Evolutionary conservation across 371 early-diverging fungal genomes (phyloP).

Genomic region (Saksenaea oblongispora): DNA sequence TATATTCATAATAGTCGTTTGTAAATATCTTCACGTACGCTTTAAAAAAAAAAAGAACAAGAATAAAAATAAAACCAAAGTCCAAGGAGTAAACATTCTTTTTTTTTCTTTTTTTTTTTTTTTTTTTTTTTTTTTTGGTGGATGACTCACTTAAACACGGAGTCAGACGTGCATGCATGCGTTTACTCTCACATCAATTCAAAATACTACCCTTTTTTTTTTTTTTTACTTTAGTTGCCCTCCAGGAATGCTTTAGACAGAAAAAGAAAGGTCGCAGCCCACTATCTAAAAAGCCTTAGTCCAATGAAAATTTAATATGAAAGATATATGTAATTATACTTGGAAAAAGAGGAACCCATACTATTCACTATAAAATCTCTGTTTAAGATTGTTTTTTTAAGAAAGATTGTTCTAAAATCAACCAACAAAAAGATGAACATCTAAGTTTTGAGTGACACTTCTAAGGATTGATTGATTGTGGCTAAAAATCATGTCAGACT

Average conservation of each 20-base stretch:
- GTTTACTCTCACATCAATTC: neutral
- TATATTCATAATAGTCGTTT: neutral
- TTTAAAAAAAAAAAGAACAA: neutral
- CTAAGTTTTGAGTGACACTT: neutral
- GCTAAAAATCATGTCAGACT: neutral
- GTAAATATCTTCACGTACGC: neutral
- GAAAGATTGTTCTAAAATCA: neutral
- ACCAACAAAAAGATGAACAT: neutral
- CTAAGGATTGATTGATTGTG: neutral
- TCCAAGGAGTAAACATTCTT: neutral
- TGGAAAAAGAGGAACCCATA: neutral
- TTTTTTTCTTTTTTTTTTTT: too few species aligned
- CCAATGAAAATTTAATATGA: neutral
- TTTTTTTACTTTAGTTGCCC: neutral
- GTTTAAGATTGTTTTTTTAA: neutral
- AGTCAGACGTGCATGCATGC: neutral
- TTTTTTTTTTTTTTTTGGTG: too few species aligned
- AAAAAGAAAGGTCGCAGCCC: neutral
- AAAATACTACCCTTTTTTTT: neutral
- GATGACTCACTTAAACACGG: neutral
- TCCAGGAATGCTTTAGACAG: neutral
- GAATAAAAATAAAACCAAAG: neutral
- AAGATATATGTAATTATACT: neutral
- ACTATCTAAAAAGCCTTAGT: neutral
- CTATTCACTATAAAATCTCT: neutral